Percentiles rank a stretch among this genome's conserved stretches.
Conservation (phyloP, 2,329 filamentous ascomycete species). For the Teratosphaeria nubilosa region DNA sequence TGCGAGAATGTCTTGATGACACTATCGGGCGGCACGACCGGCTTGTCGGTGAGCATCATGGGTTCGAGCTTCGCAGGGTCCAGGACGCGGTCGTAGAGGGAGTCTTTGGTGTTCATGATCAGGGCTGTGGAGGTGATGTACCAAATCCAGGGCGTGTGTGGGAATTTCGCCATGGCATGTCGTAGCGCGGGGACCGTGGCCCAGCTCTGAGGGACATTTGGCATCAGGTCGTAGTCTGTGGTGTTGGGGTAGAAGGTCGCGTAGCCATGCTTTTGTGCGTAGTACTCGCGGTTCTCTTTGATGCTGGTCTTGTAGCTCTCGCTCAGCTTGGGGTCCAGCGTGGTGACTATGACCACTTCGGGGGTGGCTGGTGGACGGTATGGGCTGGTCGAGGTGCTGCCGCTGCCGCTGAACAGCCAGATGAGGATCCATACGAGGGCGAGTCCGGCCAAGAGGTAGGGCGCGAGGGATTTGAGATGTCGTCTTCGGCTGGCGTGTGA, state of each 20-base stretch:
- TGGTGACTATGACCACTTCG: constrained; percentile 69
- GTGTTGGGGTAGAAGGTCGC: constrained; percentile 68
- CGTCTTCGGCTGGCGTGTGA: constrained; percentile 9
- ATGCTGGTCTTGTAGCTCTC: constrained; percentile 61
- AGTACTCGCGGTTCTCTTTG: constrained; percentile 71
- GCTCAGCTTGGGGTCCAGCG: constrained; percentile 61
- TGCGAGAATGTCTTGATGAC: constrained; percentile 91
- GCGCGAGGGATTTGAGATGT: constrained; percentile 29
- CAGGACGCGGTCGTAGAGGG: constrained; percentile 63
- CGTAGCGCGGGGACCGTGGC: constrained; percentile 74
- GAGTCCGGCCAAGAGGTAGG: constrained; percentile 31
- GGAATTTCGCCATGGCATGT: constrained; percentile 74
- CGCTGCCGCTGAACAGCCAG: constrained; percentile 14
- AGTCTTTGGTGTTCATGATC: constrained; percentile 72
- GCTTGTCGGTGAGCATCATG: constrained; percentile 72
- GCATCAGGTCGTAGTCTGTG: constrained; percentile 63
- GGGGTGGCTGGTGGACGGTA: constrained; percentile 32
- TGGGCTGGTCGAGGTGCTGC: constrained; percentile 2
- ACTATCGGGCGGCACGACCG: constrained; percentile 88
- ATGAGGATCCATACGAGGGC: constrained; percentile 24
- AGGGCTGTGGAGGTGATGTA: constrained; percentile 74
- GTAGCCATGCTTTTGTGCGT: constrained; percentile 83
- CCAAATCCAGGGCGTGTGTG: constrained; percentile 73
- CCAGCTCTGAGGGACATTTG: constrained; percentile 54
- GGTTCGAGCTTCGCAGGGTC: constrained; percentile 56